These are phyloP conservation scores for Leishmania gerbilli DNA, from an alignment of 208 protist species.

Conservation along the genomic window DNA sequence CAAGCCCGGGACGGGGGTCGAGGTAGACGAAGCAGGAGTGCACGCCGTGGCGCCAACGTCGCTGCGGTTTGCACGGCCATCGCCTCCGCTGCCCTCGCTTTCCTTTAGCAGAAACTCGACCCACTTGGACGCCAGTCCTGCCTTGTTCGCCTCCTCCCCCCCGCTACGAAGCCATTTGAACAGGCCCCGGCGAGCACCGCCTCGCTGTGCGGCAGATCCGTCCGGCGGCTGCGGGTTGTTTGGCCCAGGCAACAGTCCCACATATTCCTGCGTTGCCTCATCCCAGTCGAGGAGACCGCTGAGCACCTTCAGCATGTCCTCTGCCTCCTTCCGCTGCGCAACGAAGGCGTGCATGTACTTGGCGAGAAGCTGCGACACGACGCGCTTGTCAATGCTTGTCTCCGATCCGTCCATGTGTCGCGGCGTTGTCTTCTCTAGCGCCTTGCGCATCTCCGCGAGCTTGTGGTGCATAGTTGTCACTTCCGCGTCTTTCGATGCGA, in stretches of 20 bases:
- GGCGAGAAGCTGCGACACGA: constrained; percentile 79
- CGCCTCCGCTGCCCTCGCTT: constrained; percentile 30
- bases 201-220: background rate
- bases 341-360: constrained; percentile 87
- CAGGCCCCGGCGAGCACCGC: constrained; percentile 24
- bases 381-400: constrained; percentile 78
- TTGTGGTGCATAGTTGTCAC: constrained; percentile 75
- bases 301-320: constrained; percentile 82
- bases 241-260: constrained; percentile 74
- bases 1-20: background rate
- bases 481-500: constrained; percentile 65
- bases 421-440: constrained; percentile 59
- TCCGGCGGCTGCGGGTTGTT: constrained; percentile 53
- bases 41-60: background rate
- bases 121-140: constrained; percentile 65
- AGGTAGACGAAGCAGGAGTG: background rate
- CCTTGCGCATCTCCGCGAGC: constrained; percentile 66
- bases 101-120: constrained; percentile 86
- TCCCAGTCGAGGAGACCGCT: constrained; percentile 80
- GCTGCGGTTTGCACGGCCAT: background rate
- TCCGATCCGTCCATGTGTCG: constrained; percentile 58
- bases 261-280: constrained; percentile 75
- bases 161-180: constrained; percentile 29
- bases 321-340: constrained; percentile 45
- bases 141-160: constrained; percentile 1